phyloP scores from a whole-genome alignment of 2,329 filamentous ascomycete species.

The Cordyceps cateniannulata region DNA sequence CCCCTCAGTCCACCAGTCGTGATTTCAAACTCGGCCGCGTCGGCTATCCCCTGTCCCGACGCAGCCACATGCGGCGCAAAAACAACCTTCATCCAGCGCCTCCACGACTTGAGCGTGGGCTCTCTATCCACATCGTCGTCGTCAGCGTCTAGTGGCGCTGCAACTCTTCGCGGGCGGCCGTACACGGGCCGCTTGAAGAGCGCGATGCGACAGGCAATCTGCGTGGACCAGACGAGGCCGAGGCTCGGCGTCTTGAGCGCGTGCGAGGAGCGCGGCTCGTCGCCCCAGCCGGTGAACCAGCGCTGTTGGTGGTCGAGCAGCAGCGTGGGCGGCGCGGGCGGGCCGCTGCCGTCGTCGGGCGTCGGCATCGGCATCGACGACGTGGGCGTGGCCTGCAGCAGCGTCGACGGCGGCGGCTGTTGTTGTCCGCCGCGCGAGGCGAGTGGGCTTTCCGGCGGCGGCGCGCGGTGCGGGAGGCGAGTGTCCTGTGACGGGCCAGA shows the following conservation, averaged over 20 bases:
- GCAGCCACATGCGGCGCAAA: conserved; percentile 71
- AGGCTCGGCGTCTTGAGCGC: conserved; percentile 75
- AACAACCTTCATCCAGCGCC: conserved; percentile 78
- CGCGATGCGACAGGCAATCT: conserved; percentile 76
- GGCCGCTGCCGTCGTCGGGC: conserved; percentile 23
- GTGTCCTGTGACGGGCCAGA: conserved; percentile 12
- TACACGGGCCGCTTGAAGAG: conserved; percentile 65
- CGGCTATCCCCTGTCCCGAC: conserved; percentile 39
- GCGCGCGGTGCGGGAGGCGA: conserved; percentile 23
- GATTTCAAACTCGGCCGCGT: conserved; percentile 68
- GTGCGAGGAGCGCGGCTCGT: conserved; percentile 45
- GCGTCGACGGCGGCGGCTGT: conserved; percentile 23
- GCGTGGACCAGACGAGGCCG: conserved; percentile 85
- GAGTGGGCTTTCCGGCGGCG: conserved; percentile 38
- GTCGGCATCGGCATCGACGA: conserved; percentile 33
- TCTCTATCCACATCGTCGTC: conserved; percentile 36
- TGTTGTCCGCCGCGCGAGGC: conserved; percentile 35
- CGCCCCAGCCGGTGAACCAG: conserved; percentile 95
- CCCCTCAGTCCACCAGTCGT: conserved; percentile 54
- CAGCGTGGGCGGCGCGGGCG: conserved; percentile 46
- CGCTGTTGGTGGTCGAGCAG: conserved; percentile 83
- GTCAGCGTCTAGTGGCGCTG: conserved; percentile 31
- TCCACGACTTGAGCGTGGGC: conserved; percentile 53
- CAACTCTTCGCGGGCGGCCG: conserved; percentile 28
- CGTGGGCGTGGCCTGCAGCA: conserved; percentile 28